Evolutionary conservation across 176 grass and related monocot species (phyloP).

Genomic region (Musa beccarii): DNA sequence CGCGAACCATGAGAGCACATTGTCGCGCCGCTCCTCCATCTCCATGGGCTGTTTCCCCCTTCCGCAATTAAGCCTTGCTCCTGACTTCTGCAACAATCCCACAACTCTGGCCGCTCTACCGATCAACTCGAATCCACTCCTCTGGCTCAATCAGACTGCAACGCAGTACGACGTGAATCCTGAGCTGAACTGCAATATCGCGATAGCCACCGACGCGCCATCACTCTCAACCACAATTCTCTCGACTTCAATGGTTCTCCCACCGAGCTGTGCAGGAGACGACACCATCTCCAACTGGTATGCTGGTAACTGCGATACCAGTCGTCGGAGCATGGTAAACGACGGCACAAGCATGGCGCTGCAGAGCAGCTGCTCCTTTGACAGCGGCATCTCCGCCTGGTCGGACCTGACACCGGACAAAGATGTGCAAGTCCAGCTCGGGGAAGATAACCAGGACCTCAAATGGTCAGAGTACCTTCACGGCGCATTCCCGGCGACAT

Average conservation of each 20-base stretch:
- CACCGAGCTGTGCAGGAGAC: constrained; percentile 22
- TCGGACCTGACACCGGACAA: constrained; percentile 37
- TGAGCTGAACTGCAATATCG: constrained; percentile 26
- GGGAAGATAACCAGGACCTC: constrained; percentile 38
- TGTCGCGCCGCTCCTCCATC: constrained; percentile 17
- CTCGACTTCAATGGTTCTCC: constrained; percentile 25
- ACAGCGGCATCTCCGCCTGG: constrained; percentile 51
- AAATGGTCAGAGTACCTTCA: constrained; percentile 70
- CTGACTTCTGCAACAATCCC: constrained; percentile 16
- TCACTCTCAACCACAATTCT: constrained; percentile 10
- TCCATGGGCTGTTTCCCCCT: constrained; percentile 36
- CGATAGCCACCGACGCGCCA: constrained; percentile 29
- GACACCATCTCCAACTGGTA: constrained; percentile 38
- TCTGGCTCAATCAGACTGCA: constrained; percentile 33
- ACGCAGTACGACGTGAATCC: not conserved
- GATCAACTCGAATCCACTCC: constrained; percentile 2
- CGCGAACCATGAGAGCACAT: constrained; percentile 29
- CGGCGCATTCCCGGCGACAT: constrained; percentile 41
- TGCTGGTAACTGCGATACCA: constrained; percentile 37
- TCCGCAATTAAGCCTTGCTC: constrained; percentile 36
- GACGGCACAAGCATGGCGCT: constrained; percentile 39
- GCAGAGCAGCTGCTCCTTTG: constrained; percentile 47
- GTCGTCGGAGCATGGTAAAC: constrained; percentile 39
- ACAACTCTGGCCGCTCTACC: constrained; percentile 12
- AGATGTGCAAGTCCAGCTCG: constrained; percentile 33